phyloP scores from a whole-genome alignment of 495 filamentous ascomycete species.

The Neurospora discreta region DNA sequence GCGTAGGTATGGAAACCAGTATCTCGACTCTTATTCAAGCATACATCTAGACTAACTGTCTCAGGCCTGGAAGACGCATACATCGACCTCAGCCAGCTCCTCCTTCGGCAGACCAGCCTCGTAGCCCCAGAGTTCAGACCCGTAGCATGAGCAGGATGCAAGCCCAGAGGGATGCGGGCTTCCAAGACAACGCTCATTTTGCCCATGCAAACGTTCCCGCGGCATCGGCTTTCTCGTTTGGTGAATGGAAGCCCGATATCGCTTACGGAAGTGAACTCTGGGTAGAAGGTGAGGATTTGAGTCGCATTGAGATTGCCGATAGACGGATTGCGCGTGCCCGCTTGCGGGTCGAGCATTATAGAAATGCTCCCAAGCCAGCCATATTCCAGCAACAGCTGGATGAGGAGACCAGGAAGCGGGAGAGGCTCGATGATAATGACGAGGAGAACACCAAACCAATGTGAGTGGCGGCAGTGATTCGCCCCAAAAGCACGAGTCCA shows the following conservation, averaged over 20 bases:
- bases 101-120: background rate
- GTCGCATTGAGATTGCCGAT: constrained; percentile 27
- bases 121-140: background rate
- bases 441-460: constrained; percentile 29
- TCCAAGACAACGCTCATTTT: background rate
- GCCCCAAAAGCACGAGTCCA: background rate
- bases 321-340: constrained; percentile 26
- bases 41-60: background rate
- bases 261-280: constrained; percentile 14
- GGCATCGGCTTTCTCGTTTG: background rate
- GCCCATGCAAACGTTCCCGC: background rate
- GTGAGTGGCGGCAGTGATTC: constrained; percentile 9
- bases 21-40: background rate
- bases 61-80: background rate
- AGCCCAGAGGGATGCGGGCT: background rate
- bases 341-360: constrained; percentile 21
- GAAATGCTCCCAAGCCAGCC: constrained; percentile 1
- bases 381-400: constrained; percentile 23
- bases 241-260: constrained; percentile 15
- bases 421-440: constrained; percentile 23
- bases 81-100: background rate
- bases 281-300: constrained; percentile 26
- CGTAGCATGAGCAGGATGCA: background rate
- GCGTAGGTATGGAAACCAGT: background rate
- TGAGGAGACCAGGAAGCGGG: constrained; percentile 20